Base-by-base conservation (phyloP, 352 stramenopile species). In the Phytophthora sp. region DNA sequence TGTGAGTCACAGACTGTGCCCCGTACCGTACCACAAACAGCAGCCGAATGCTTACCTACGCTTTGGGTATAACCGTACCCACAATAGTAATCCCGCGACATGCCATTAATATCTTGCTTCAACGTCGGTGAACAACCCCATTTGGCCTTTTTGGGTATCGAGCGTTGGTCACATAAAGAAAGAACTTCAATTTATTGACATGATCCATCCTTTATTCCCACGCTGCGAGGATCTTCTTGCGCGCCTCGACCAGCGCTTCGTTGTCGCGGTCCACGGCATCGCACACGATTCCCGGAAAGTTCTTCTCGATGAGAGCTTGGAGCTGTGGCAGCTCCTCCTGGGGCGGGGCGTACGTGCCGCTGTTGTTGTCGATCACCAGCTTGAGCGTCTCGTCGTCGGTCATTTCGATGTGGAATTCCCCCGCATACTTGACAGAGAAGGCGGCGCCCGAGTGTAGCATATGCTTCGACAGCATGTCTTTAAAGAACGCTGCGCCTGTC, bases 401-500 rank as follows among this genome's bases (percentile, higher is more conserved):
- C 24, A 30, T 54, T 23, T 74, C 45, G 2, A 77, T 52, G 30
- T 51, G 61, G 47, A 77, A 77, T 38, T 77, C 70, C 13, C 69
- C 69, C 4, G 69, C 68, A 12, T 75, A 75, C 21, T 53, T 79
- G 52, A 80, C 73, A 0, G 57, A 67, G 44, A 75, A 76, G 9
- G 44, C 44, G 2, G 69, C 65, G 2, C 66, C 42, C 0, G 69
- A 72, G 49, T 77, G 73, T 36, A 80, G 53, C 73, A 80, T 77
- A 50, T 80, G 73, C 65, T 80, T 80, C 13, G 73, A 80, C 35
- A 80, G 52, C 57, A 80, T 80, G 65, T 80, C 73, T 53, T 80
- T 80, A 20, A 80, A 77, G 62, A 80, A 80, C 7, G 73, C 35
- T 1, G 73, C 73, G 1, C 73, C 73, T 7, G 73, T 80, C 57